These are phyloP conservation scores for Hura crepitans DNA, from an alignment of 441 rosid genomes.

Conservation along the genomic window DNA sequence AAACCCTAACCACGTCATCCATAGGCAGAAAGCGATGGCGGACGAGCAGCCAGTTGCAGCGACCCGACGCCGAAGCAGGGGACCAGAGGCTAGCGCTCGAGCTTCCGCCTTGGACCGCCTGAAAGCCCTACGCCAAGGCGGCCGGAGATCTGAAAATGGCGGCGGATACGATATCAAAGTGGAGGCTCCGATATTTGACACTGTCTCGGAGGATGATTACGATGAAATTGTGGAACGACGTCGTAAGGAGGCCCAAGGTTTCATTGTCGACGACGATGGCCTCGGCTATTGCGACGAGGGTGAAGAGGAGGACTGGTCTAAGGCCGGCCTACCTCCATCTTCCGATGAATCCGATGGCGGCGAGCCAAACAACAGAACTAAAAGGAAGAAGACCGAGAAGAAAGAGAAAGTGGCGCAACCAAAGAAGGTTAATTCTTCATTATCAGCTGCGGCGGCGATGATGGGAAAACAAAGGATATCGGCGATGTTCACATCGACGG, in stretches of 20 bases:
- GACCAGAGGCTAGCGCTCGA: constrained; percentile 49
- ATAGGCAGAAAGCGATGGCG: constrained; percentile 28
- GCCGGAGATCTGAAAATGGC: constrained; percentile 55
- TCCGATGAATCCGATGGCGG: constrained; percentile 70
- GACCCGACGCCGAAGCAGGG: constrained; percentile 51
- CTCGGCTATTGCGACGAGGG: constrained; percentile 83
- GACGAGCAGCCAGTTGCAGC: constrained; percentile 39
- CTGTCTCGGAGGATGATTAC: constrained; percentile 75
- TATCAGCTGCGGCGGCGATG: constrained; percentile 76
- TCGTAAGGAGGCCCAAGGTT: constrained; percentile 64
- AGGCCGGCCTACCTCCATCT: constrained; percentile 45
- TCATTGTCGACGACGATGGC: constrained; percentile 72
- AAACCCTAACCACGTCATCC: constrained; percentile 16
- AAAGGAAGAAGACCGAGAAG: constrained; percentile 35
- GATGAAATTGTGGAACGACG: constrained; percentile 65
- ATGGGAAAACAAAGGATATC: constrained; percentile 82
- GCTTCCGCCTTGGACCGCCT: constrained; percentile 64
- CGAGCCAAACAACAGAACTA: constrained; percentile 12
- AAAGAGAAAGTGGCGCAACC: constrained; percentile 47
- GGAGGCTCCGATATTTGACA: constrained; percentile 70
- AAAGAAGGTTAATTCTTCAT: constrained; percentile 50
- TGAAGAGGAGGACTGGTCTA: constrained; percentile 85
- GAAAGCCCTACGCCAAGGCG: constrained; percentile 60
- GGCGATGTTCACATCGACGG: constrained; percentile 67
- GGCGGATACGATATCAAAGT: constrained; percentile 57